Conservation (phyloP, 108 stramenopile genomes). For the Cyclotella distinguenda region DNA sequence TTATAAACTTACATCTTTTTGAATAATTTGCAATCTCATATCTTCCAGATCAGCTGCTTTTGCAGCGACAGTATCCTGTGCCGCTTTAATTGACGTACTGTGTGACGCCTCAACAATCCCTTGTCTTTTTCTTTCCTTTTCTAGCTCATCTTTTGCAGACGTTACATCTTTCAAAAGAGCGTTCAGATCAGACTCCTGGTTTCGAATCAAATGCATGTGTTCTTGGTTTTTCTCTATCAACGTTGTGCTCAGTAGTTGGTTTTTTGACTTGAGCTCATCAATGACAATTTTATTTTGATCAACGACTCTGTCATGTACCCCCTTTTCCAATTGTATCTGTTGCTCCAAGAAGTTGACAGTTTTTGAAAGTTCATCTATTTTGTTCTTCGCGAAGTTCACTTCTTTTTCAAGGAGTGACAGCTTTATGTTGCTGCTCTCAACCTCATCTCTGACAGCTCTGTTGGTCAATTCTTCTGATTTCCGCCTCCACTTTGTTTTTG, state of each 20-base stretch:
- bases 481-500: conserved; percentile 13
- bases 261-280: conserved; percentile 5
- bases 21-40: conserved; percentile 15
- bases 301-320: not conserved
- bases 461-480: conserved; percentile 24
- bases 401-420: conserved; percentile 3
- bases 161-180: not conserved
- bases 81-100: conserved; percentile 6
- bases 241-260: conserved; percentile 2
- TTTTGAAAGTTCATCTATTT: not conserved
- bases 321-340: conserved; percentile 8
- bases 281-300: not conserved
- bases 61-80: not conserved
- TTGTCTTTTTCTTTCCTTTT: conserved; percentile 1
- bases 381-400: conserved; percentile 1
- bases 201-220: not conserved
- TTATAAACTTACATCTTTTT: conserved; percentile 40
- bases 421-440: not conserved
- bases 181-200: conserved; percentile 8
- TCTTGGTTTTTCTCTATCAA: conserved; percentile 1
- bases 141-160: conserved; percentile 1
- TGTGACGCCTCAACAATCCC: not conserved
- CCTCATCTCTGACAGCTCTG: conserved; percentile 16
- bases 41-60: conserved; percentile 16
- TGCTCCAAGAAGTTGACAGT: conserved; percentile 8